Conservation (phyloP, 2,329 filamentous ascomycete genomes). For the Talaromyces piceae region DNA sequence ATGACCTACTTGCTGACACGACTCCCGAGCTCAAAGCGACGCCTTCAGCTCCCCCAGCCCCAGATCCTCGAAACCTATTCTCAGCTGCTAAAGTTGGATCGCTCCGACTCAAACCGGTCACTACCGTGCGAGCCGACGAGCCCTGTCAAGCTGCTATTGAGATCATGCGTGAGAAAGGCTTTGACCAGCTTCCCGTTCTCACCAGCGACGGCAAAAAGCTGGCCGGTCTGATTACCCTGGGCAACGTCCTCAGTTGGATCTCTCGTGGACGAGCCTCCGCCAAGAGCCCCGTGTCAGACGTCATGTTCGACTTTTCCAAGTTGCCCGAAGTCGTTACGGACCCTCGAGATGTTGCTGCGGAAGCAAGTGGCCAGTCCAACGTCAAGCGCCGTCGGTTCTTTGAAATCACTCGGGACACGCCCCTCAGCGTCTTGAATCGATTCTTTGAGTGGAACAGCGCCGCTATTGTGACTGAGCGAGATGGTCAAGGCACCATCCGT, state of each 20-base stretch:
- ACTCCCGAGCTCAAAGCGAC: constrained; percentile 37
- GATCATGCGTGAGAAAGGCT: constrained; percentile 96
- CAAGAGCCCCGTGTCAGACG: constrained; percentile 66
- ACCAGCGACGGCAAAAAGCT: constrained; percentile 62
- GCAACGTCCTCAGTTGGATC: constrained; percentile 87
- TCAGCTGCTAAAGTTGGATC: constrained; percentile 69
- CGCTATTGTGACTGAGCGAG: constrained; percentile 80
- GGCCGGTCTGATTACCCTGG: constrained; percentile 87
- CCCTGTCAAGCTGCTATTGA: constrained; percentile 84
- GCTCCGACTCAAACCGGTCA: constrained; percentile 87
- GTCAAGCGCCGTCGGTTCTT: constrained; percentile 59
- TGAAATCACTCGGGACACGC: constrained; percentile 88
- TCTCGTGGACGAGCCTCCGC: constrained; percentile 71
- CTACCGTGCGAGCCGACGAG: constrained; percentile 65
- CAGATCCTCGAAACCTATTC: constrained; percentile 57
- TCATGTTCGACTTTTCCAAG: constrained; percentile 95
- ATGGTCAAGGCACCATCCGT: constrained; percentile 55
- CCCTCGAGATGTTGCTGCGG: constrained; percentile 54
- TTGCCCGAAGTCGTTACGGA: constrained; percentile 89
- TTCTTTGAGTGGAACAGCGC: constrained; percentile 99
- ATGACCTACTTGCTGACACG: constrained; percentile 69
- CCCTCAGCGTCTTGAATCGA: constrained; percentile 71
- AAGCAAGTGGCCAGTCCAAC: constrained; percentile 18
- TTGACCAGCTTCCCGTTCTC: constrained; percentile 93
- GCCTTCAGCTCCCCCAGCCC: constrained; percentile 20